Conservation (phyloP, 306 rosid genomes). For the Astragalus glycyphyllos region DNA sequence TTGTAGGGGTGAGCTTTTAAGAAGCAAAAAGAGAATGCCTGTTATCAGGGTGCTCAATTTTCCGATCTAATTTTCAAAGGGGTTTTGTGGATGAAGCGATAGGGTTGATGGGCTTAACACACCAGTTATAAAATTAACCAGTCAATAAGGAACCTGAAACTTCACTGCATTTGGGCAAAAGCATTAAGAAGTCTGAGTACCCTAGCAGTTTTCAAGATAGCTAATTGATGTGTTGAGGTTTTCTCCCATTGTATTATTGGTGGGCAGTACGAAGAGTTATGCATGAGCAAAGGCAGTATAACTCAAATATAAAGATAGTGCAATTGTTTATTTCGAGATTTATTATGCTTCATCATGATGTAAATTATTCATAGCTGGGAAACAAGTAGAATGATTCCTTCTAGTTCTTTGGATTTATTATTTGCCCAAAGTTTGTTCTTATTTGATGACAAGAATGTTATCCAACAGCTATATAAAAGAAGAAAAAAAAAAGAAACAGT, state of each 20-base stretch:
- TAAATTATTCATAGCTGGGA: constrained; percentile 58
- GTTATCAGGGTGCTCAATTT: constrained; percentile 54
- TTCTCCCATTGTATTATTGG: constrained; percentile 46
- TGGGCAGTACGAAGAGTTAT: constrained; percentile 49
- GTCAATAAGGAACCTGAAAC: constrained; percentile 62
- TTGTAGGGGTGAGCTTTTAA: constrained; percentile 50
- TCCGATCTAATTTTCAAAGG: constrained; percentile 48
- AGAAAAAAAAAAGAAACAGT: constrained; percentile 29
- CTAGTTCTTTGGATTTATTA: constrained; percentile 48
- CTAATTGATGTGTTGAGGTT: constrained; percentile 47
- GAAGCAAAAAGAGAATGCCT: constrained; percentile 53
- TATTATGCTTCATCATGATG: constrained; percentile 50
- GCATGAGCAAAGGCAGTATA: constrained; percentile 46
- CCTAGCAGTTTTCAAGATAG: constrained; percentile 51
- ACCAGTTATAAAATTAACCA: constrained; percentile 58
- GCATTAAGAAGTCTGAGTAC: constrained; percentile 55
- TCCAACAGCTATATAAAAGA: constrained; percentile 41
- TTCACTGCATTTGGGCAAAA: constrained; percentile 49
- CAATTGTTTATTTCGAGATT: constrained; percentile 55
- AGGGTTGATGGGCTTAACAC: constrained; percentile 54
- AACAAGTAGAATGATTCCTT: constrained; percentile 51
- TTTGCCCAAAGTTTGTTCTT: constrained; percentile 39
- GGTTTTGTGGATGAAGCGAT: constrained; percentile 53
- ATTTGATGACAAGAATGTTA: constrained; percentile 48
- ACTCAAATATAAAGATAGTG: constrained; percentile 51